Conservation (phyloP, 164 flowering plant species). For the Taxillus chinensis region DNA sequence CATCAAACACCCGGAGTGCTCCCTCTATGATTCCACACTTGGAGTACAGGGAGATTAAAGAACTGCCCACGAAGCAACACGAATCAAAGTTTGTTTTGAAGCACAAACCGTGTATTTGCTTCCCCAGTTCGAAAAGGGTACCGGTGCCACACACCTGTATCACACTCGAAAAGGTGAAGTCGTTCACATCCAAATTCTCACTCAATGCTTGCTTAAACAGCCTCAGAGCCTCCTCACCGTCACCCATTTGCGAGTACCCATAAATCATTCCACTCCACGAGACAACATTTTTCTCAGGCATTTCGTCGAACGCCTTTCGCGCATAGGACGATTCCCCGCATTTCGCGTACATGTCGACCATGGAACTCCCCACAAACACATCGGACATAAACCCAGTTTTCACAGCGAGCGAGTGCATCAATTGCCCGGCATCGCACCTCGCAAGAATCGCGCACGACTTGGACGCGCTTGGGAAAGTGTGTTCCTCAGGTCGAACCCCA, state of each 20-base stretch:
- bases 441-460: constrained; percentile 53
- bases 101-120: constrained; percentile 62
- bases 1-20: constrained; percentile 47
- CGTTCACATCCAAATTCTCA: constrained; percentile 62
- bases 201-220: constrained; percentile 53
- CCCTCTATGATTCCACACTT: constrained; percentile 67
- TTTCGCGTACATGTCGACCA: constrained; percentile 87
- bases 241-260: constrained; percentile 69
- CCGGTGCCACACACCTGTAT: constrained; percentile 60
- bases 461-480: constrained; percentile 52
- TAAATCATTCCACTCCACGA: constrained; percentile 92
- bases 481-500: constrained; percentile 49
- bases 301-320: constrained; percentile 62
- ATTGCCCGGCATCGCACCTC: constrained; percentile 32
- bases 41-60: constrained; percentile 69
- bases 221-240: constrained; percentile 64
- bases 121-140: constrained; percentile 66
- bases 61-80: constrained; percentile 69
- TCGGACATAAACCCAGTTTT: constrained; percentile 52
- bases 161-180: constrained; percentile 76
- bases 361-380: constrained; percentile 75
- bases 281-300: constrained; percentile 88
- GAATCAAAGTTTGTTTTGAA: constrained; percentile 51
- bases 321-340: constrained; percentile 50
- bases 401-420: constrained; percentile 47